Percentiles rank a stretch among this genome's conserved stretches.
These are phyloP conservation scores for Leucocoprinus sp. DNA, from an alignment of 768 basidiomycete genomes.

Conservation along the genomic window DNA sequence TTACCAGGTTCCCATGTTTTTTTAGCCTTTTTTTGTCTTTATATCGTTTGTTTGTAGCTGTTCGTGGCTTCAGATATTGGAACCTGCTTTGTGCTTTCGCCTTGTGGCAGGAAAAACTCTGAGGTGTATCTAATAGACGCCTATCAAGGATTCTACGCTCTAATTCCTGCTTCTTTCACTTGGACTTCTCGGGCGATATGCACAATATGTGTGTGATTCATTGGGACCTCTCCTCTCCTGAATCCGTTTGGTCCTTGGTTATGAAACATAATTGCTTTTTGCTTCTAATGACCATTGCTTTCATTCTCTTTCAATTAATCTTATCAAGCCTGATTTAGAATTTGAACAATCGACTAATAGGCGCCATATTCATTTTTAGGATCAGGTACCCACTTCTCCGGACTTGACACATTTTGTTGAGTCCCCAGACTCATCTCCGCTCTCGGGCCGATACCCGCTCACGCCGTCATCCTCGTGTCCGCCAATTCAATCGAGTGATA, in stretches of 20 bases:
- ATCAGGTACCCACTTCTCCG: slow-evolving; percentile 4
- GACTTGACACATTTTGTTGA: slow-evolving; percentile 4
- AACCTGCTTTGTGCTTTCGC: too few relatives aligned
- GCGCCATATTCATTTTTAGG: neutral
- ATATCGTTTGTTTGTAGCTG: neutral
- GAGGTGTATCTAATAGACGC: slow-evolving; percentile 3
- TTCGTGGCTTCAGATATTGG: too few relatives aligned
- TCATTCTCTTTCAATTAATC: neutral
- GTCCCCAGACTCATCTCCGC: slow-evolving; percentile 6
- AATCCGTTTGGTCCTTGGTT: neutral
- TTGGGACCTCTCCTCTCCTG: neutral
- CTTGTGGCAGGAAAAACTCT: slow-evolving; percentile 3
- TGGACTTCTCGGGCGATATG: neutral
- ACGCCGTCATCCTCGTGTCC: slow-evolving; percentile 8
- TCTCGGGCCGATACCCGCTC: slow-evolving; percentile 6
- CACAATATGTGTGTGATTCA: neutral
- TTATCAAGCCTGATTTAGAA: neutral
- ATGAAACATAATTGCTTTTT: neutral
- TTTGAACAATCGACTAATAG: neutral
- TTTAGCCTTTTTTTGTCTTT: neutral
- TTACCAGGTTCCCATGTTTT: neutral
- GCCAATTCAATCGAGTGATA: slow-evolving; percentile 5
- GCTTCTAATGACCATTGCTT: neutral
- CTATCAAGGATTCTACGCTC: neutral
- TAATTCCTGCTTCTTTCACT: neutral